Evolutionary conservation across 352 stramenopile genomes (phyloP), one percentile per base, ranked within the genome.

Genomic region (Globisporangium megalacanthum): DNA sequence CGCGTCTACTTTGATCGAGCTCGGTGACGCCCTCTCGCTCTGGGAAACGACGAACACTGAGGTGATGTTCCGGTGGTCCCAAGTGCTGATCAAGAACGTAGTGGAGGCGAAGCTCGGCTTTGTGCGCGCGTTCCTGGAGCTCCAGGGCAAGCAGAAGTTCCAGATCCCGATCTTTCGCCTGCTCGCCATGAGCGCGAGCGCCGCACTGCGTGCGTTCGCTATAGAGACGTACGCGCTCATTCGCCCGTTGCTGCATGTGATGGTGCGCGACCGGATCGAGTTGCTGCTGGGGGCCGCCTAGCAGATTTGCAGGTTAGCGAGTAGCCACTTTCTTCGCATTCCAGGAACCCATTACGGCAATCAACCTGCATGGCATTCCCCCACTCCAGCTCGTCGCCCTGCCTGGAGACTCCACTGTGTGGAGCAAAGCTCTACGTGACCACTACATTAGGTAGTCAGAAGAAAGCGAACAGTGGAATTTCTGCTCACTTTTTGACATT

Each of bases 111-210:
- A 77, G 31, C 47, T 86, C 37, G 58, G 64, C 7, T 68, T 75
- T 58, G 79, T 92, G 15, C 61, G 52, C 31, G 60, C 58, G 37
- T 92, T 92, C 51, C 58, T 92, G 31, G 65, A 75, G 45, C 72
- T 81, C 54, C 81, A 92, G 55, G 79, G 81, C 56, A 92, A 92
- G 56, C 81, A 92, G 41, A 92, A 92, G 56, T 89, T 89, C 62
- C 78, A 88, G 61, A 77, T 92, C 22, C 81, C 81, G 52, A 60
- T 88, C 41, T 92, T 86, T 64, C 75, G 81, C 13, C 22, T 79
- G 50, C 69, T 92, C 19, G 73, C 76, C 3, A 56, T 65, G 31
- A 88, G 75, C 35, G 20, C 70, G 10, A 78, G 71, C 44, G 41
- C 65, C 6, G 49, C 54, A 22, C 65, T 87, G 19, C 71, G 65